phyloP scores from a whole-genome alignment of 495 filamentous ascomycete genomes.

The Neurospora sublineolata region DNA sequence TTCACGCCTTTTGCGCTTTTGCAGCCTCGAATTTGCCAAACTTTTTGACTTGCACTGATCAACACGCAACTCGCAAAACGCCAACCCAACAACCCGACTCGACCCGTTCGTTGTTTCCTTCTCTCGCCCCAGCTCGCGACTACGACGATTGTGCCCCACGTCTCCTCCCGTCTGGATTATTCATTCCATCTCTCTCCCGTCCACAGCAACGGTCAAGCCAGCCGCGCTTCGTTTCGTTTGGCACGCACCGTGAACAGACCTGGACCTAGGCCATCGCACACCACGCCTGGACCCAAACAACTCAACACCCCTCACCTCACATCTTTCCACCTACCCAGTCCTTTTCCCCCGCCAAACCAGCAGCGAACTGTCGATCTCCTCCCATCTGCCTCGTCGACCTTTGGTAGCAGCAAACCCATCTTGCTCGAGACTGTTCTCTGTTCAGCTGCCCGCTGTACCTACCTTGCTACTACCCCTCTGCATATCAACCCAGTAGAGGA shows the following conservation, averaged over 20 bases:
- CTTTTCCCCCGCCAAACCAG: neutral
- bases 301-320: neutral
- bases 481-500: conserved; percentile 1
- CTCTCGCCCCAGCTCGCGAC: neutral
- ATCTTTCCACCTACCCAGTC: neutral
- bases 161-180: neutral
- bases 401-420: neutral
- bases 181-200: neutral
- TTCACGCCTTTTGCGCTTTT: neutral
- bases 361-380: neutral
- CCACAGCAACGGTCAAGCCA: neutral
- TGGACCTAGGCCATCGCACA: neutral
- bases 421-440: neutral
- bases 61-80: neutral
- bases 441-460: neutral
- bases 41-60: neutral
- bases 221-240: neutral
- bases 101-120: neutral
- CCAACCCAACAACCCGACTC: neutral
- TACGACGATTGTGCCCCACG: neutral
- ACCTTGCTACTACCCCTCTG: neutral
- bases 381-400: neutral
- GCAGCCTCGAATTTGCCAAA: neutral
- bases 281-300: neutral
- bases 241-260: neutral